Base-by-base conservation (phyloP, 2,329 filamentous ascomycete species). In the Phyllosticta paracitricarpa region DNA sequence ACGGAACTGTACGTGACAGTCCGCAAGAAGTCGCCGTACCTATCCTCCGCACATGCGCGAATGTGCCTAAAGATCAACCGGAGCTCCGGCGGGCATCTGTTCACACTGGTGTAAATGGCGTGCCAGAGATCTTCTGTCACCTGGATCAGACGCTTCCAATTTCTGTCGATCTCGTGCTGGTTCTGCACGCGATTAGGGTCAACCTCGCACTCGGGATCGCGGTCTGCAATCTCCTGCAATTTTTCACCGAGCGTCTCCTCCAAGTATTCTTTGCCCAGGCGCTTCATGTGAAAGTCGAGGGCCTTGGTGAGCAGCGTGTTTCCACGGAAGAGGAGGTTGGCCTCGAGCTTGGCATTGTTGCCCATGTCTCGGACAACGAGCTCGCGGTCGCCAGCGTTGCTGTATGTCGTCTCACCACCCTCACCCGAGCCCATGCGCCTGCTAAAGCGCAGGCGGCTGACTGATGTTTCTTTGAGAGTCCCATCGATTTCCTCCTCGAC, bases 401-500 rank as follows among this genome's bases (percentile, higher is more conserved):
- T 57, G 51, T 57, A 61, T 9, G 51, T 54, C 48, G 57, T 17
- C 63, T 61, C 54, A 14, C 59, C 54, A 22, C 48, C 60, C 59
- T 91, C 88, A 66, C 84, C 87, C 1, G 88, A 90, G 60, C 84
- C 86, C 35, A 79, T 86, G 71, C 81, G 88, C 80, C 79, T 86
- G 72, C 83, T 89, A 73, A 89, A 91, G 3, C 89, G 82, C 57
- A 86, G 71, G 48, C 83, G 72, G 64, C 77, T 90, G 64, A 88
- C 83, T 0, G 88, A 84, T 14, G 86, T 85, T 67, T 96, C 91
- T 70, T 87, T 95, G 61, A 91, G 85, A 19, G 94, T 86, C 0
- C 93, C 93, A 69, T 97, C 94, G 62, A 99, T 97, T 73, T 99
- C 94, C 70, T 97, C 93, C 73, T 99, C 94, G 0, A 97, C 89